Evolutionary conservation across 108 stramenopile species (phyloP), one percentile per base, ranked within the genome.

Genomic region (Skeletonema menzelii): DNA sequence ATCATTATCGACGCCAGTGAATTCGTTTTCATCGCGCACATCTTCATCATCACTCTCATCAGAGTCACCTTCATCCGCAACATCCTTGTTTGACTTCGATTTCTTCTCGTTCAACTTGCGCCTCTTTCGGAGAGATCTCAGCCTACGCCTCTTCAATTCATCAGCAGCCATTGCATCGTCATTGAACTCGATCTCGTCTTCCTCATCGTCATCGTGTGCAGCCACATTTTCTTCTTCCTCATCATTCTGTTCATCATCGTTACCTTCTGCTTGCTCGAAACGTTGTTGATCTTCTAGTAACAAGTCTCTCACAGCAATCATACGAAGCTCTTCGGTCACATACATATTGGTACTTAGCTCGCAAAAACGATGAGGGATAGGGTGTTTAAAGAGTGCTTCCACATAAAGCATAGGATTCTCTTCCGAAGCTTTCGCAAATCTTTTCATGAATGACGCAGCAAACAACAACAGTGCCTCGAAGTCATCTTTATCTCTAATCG

Each of bases 281-380:
- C 62, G 42, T 37, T 53, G 67, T 42, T 86, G 77, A 56, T 90
- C 86, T 61, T 91, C 90, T 30, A 86, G 62, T 35, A 93, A 66
- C 32, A 86, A 60, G 24, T 91, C 88, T 32, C 88, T 86, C 64
- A 92, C 90, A 24, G 90, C 90, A 46, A 92, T 87, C 90, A 92
- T 91, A 4, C 88, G 87, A 4, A 95, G 73, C 55, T 93, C 91
- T 62, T 94, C 93, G 22, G 76, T 87, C 7, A 96, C 88, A 64
- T 94, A 96, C 63, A 83, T 38, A 61, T 96, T 94, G 11, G 87
- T 80, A 5, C 82, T 49, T 0, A 85, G 56, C 58, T 93, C 91
- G 56, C 93, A 93, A 69, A 87, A 91, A 14, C 90, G 83, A 80
- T 90, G 88, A 35, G 92, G 88, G 10, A 75, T 34, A 0, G 82